Evolutionary conservation across 2,329 filamentous ascomycete genomes (phyloP).

Genomic region (Colletotrichum sp.): DNA sequence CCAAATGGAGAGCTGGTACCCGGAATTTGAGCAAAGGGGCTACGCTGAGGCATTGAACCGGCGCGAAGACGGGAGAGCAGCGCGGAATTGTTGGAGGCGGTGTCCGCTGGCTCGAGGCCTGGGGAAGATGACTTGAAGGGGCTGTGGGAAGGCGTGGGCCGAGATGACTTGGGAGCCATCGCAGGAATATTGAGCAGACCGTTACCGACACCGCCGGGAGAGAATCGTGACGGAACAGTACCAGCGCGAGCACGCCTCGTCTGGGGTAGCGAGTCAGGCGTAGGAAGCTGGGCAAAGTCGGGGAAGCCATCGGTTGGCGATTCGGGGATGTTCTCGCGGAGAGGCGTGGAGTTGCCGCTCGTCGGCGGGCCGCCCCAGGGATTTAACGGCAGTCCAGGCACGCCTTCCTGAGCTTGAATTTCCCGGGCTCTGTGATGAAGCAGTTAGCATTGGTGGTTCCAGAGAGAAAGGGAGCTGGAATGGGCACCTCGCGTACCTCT

Average conservation of each 20-base stretch:
- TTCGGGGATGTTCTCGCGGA: slow-evolving; percentile 97
- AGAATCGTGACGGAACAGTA: slow-evolving; percentile 94
- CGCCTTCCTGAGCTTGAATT: slow-evolving; percentile 95
- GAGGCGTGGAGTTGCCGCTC: slow-evolving; percentile 92
- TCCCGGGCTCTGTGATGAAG: slow-evolving; percentile 76
- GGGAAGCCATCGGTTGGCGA: slow-evolving; percentile 96
- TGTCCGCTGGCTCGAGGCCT: slow-evolving; percentile 53
- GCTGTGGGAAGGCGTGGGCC: slow-evolving; percentile 85
- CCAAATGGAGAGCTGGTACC: slow-evolving; percentile 76
- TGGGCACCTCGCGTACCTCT: slow-evolving; percentile 70
- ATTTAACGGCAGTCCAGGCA: slow-evolving; percentile 69
- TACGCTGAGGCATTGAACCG: slow-evolving; percentile 91
- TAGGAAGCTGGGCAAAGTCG: slow-evolving; percentile 78
- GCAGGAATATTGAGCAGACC: slow-evolving; percentile 61
- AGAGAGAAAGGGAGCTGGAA: background rate
- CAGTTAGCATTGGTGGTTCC: slow-evolving; percentile 11
- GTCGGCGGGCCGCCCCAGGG: slow-evolving; percentile 96
- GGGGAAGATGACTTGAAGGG: slow-evolving; percentile 78
- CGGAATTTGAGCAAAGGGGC: slow-evolving; percentile 63
- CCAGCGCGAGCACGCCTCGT: slow-evolving; percentile 86
- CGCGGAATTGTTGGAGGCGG: slow-evolving; percentile 66
- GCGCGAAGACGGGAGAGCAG: slow-evolving; percentile 86
- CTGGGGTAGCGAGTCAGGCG: slow-evolving; percentile 69
- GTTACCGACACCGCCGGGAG: slow-evolving; percentile 72
- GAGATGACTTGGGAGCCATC: slow-evolving; percentile 76